A percentile compares a stretch with the other conserved stretches of the same genome.
These are phyloP conservation scores for Cucurbita moschata DNA, from an alignment of 306 rosid species.

Conservation along the genomic window DNA sequence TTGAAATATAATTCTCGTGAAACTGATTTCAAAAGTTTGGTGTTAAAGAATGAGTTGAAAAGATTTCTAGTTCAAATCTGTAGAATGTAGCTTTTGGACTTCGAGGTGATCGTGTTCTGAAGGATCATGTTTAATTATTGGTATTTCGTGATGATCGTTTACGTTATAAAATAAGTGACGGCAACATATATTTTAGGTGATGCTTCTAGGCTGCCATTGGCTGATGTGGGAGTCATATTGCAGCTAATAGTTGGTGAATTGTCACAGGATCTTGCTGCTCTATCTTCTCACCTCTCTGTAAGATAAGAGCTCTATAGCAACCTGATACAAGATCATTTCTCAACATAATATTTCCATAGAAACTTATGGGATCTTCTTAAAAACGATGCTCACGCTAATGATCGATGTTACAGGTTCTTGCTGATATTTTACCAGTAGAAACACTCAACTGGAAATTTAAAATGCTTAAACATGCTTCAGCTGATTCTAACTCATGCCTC, in stretches of 20 bases:
- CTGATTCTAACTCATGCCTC: conserved; percentile 52
- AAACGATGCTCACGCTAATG: conserved; percentile 11
- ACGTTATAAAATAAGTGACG: conserved; percentile 14
- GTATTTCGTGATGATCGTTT: background rate
- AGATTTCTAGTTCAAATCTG: background rate
- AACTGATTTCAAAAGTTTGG: background rate
- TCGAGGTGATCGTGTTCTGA: background rate
- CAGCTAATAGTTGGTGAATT: conserved; percentile 35
- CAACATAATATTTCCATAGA: background rate
- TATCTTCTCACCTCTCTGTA: conserved; percentile 56
- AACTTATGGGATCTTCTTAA: background rate
- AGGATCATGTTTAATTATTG: background rate
- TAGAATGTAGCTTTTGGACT: background rate
- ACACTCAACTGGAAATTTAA: conserved; percentile 68
- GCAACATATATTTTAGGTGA: conserved; percentile 33
- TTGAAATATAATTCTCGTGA: background rate
- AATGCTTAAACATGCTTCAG: conserved; percentile 66
- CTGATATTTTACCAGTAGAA: conserved; percentile 60
- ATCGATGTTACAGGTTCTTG: conserved; percentile 50
- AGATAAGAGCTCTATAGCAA: conserved; percentile 12
- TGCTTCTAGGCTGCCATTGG: conserved; percentile 29
- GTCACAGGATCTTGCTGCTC: conserved; percentile 34
- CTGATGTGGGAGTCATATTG: conserved; percentile 35
- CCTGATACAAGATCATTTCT: background rate
- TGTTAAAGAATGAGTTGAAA: background rate